phyloP scores from a whole-genome alignment of 331 rosid species.

The Cydonia oblonga region DNA sequence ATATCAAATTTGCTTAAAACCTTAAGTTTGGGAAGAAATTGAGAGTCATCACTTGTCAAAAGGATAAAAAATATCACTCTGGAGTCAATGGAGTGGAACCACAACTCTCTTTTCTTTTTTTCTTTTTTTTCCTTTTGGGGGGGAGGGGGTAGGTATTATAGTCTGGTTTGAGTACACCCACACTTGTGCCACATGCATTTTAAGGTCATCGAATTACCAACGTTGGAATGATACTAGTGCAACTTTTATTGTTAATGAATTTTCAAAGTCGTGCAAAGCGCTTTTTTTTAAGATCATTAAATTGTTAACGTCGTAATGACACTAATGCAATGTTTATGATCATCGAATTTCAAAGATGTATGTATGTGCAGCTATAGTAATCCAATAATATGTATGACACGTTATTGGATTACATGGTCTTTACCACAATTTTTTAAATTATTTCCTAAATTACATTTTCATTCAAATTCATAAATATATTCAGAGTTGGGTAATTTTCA shows the following conservation, averaged over 20 bases:
- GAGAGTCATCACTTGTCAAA: too few relatives aligned
- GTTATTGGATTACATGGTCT: too few relatives aligned
- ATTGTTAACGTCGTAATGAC: rapidly evolving
- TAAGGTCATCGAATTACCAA: too few relatives aligned
- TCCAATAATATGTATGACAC: rapidly evolving
- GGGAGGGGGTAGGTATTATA: too few relatives aligned
- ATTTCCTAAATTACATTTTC: background rate
- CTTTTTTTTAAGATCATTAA: background rate
- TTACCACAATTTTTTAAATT: background rate
- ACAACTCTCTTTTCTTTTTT: too few relatives aligned
- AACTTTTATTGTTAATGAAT: background rate
- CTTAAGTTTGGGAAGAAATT: too few relatives aligned
- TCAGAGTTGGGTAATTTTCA: too few relatives aligned
- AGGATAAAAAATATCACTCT: too few relatives aligned
- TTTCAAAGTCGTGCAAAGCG: background rate
- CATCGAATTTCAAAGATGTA: background rate
- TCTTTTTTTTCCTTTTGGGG: too few relatives aligned
- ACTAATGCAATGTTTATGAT: background rate
- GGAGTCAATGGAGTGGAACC: too few relatives aligned
- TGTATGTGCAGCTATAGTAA: background rate
- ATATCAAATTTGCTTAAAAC: background rate
- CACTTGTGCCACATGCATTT: rapidly evolving
- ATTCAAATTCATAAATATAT: too few relatives aligned
- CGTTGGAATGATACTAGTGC: background rate
- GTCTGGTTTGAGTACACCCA: background rate